Percentiles rank a stretch among this genome's conserved stretches.
These are phyloP conservation scores for Pontederia crassipes DNA, from an alignment of 176 grass and related monocot genomes.

Conservation along the genomic window DNA sequence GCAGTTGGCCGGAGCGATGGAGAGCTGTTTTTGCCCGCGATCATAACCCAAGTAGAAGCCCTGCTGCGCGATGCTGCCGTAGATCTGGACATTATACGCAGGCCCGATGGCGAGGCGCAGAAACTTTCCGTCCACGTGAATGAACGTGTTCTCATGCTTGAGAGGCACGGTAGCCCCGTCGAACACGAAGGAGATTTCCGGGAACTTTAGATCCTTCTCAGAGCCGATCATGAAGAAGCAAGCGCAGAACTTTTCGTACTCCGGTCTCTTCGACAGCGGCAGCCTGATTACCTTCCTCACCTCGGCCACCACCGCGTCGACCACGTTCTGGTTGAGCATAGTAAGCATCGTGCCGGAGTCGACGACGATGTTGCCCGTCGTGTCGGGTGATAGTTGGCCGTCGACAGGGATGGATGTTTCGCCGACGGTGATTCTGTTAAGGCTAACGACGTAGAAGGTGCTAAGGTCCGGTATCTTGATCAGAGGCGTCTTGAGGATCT, in stretches of 20 bases:
- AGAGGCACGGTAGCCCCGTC: neutral
- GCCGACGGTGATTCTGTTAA: neutral
- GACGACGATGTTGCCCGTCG: neutral
- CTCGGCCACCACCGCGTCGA: neutral
- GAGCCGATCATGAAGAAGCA: neutral
- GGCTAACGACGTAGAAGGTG: neutral
- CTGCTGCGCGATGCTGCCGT: neutral
- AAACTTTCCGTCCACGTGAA: neutral
- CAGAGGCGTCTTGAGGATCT: neutral
- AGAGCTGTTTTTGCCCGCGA: no score
- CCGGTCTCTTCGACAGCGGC: neutral
- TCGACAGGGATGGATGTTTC: neutral
- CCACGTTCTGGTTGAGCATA: neutral
- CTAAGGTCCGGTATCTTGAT: no score
- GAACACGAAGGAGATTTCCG: neutral
- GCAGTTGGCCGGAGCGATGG: no score
- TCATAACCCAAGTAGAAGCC: no score
- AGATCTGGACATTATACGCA: neutral
- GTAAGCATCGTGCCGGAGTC: conserved; percentile 16
- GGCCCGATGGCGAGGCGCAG: neutral
- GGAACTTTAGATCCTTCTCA: neutral
- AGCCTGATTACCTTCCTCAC: neutral
- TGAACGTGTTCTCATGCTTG: neutral
- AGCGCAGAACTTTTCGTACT: neutral
- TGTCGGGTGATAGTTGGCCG: no score